phyloP scores from a whole-genome alignment of 2,329 filamentous ascomycete genomes.

The Hortaea sp. region DNA sequence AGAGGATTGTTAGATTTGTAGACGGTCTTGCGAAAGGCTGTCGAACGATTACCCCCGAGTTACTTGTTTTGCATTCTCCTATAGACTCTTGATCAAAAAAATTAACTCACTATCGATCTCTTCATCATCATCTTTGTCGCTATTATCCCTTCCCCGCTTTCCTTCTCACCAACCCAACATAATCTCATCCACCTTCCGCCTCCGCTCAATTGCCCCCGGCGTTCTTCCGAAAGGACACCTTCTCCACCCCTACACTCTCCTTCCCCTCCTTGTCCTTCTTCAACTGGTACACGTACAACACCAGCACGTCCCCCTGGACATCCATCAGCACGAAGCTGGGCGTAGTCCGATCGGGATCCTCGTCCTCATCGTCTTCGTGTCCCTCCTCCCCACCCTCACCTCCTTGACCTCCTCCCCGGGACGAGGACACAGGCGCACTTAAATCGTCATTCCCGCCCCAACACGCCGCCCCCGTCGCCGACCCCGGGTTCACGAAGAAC shows the following conservation, averaged over 20 bases:
- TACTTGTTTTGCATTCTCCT: too few relatives aligned
- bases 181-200: constrained; percentile 1
- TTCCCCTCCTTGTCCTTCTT: constrained; percentile 42
- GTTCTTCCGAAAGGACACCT: constrained; percentile 46
- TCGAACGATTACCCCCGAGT: too few relatives aligned
- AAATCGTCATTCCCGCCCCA: constrained; percentile 35
- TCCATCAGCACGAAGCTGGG: constrained; percentile 98
- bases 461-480: constrained; percentile 56
- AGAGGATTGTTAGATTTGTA: too few relatives aligned
- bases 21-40: too few relatives aligned
- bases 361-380: constrained; percentile 31
- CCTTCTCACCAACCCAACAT: background rate
- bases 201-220: constrained; percentile 5
- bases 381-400: constrained; percentile 26
- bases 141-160: too few relatives aligned
- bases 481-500: constrained; percentile 62
- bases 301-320: constrained; percentile 92
- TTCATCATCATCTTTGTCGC: too few relatives aligned
- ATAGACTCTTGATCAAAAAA: too few relatives aligned
- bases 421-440: background rate
- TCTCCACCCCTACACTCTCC: constrained; percentile 46
- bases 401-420: constrained; percentile 6
- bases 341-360: constrained; percentile 52
- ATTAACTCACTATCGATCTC: too few relatives aligned
- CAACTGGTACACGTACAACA: constrained; percentile 77